phyloP scores from a whole-genome alignment of 2,329 filamentous ascomycete genomes.

The Verruconis gallopava region DNA sequence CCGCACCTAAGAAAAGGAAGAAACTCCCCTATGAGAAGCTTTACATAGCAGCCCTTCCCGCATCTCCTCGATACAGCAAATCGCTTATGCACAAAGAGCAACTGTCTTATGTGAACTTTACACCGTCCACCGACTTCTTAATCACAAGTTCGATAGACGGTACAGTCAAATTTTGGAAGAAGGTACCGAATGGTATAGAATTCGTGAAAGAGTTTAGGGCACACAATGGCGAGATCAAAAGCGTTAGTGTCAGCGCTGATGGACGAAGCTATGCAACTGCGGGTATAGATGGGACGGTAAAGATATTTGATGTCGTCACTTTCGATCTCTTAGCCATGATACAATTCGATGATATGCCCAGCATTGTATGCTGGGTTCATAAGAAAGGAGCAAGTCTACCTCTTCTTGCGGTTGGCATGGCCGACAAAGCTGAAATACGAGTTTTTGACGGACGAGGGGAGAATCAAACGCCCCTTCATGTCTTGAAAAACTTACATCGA shows the following conservation, averaged over 20 bases:
- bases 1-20: constrained; percentile 80
- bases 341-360: constrained; percentile 60
- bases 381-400: constrained; percentile 76
- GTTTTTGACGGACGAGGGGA: constrained; percentile 88
- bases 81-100: constrained; percentile 99
- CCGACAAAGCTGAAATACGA: constrained; percentile 49
- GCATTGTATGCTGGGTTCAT: constrained; percentile 85
- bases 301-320: constrained; percentile 66
- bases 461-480: constrained; percentile 61
- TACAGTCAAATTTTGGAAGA: constrained; percentile 99
- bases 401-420: constrained; percentile 70
- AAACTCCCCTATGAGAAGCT: constrained; percentile 90
- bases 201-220: constrained; percentile 98
- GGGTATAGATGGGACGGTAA: constrained; percentile 64
- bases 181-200: constrained; percentile 76
- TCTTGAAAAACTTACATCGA: constrained; percentile 65
- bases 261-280: constrained; percentile 88
- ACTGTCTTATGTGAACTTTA: constrained; percentile 74
- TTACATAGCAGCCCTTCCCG: constrained; percentile 80
- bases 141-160: constrained; percentile 90
- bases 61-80: constrained; percentile 72
- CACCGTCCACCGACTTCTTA: constrained; percentile 83
- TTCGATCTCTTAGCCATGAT: constrained; percentile 81
- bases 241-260: constrained; percentile 76
- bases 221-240: constrained; percentile 71